phyloP scores from a whole-genome alignment of 2,329 filamentous ascomycete genomes.

The Clarireedia monteithiana region DNA sequence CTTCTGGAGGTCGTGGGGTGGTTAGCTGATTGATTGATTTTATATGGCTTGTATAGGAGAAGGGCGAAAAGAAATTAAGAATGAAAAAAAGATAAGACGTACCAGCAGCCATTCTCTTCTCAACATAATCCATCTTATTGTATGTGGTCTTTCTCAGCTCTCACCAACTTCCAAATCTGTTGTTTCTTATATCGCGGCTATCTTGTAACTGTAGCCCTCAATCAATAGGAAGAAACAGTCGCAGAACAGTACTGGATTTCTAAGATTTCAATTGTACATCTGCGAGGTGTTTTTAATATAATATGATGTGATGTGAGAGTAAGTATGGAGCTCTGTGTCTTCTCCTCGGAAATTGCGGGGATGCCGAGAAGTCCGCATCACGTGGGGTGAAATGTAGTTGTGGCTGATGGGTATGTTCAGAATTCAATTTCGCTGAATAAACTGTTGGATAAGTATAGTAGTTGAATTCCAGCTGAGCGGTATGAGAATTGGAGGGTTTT shows the following conservation, averaged over 20 bases:
- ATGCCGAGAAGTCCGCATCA: background rate
- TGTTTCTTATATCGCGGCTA: too few species aligned
- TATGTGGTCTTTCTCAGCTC: too few species aligned
- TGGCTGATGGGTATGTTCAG: too few species aligned
- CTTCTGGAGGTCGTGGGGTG: conserved; percentile 23
- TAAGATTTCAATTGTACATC: background rate
- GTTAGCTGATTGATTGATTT: background rate
- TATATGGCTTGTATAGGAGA: background rate
- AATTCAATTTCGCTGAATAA: too few species aligned
- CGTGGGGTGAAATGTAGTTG: too few species aligned
- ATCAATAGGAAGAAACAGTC: background rate
- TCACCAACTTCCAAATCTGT: background rate
- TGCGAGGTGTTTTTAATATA: too few species aligned
- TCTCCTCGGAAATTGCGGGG: background rate
- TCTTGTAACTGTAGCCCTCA: background rate
- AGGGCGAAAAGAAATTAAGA: background rate
- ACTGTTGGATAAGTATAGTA: too few species aligned
- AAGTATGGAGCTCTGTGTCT: background rate
- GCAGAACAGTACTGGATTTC: background rate
- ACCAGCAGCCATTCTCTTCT: conserved; percentile 30
- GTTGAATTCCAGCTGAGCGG: too few species aligned
- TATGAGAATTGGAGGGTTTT: too few species aligned
- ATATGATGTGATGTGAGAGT: too few species aligned
- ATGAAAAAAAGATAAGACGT: background rate
- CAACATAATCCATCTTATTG: conserved; percentile 28